Base-by-base conservation (phyloP, 306 rosid species). In the Dicorynia guianensis region DNA sequence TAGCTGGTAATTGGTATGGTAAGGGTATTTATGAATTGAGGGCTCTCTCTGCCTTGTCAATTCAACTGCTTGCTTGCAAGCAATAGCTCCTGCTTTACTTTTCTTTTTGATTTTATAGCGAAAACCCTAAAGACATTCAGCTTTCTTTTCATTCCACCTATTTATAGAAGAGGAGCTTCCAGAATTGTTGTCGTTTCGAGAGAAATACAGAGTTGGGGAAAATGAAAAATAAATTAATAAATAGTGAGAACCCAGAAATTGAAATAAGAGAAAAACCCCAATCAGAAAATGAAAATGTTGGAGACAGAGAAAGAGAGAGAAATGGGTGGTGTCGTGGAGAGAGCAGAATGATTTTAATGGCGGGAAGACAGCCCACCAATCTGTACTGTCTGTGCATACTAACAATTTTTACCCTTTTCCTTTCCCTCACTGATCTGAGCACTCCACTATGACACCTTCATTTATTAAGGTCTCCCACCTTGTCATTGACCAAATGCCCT, bases 311-410 rank as follows among this genome's bases (percentile, higher is more conserved):
- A 44, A 74, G 50, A 42, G 64, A 4, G 48, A 63, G 38, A 60
- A 55, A 20, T 33, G 60, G 52, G 75, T 34, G 66, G 89, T 48
- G 86, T 72, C 66, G 75, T 63, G 83, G 63, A 83, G 73, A 74
- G 64, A 35, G 72, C 60, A 79, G 82, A 71, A 67, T 72, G 84
- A 83, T 80, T 71, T 87, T 79, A 80, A 84, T 82, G 96, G 96
- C 82, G 89, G 93, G 87, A 86, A 74, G 89, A 79, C 82, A 84
- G 87, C 81, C 84, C 88, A 86, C 89, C 91, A 77, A 82, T 76
- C 19, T 78, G 89, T 84, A 82, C 92, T 67, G 79, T 83, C 83
- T 87, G 80, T 48, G 85, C 76, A 81, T 67, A 54, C 82, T 62
- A 80, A 76, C 88, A 74, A 80, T 80, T 81, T 72, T 65, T 35